A percentile compares a stretch with the other conserved stretches of the same genome.
These are phyloP conservation scores for Ogataea hybrid DNA, from an alignment of 1,139 yeast genomes.

Conservation along the genomic window DNA sequence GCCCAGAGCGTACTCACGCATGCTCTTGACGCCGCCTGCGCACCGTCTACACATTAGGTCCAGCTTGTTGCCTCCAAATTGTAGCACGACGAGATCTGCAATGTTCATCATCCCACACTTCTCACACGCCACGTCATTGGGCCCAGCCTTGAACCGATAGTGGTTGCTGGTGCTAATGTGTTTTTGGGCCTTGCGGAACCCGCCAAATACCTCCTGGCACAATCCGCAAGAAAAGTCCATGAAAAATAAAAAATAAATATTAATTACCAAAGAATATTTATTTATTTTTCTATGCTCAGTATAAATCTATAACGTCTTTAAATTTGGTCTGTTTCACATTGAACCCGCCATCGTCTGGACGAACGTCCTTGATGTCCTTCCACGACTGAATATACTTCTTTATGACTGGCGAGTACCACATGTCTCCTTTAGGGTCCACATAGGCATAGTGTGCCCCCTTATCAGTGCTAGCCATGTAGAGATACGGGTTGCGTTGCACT, in stretches of 20 bases:
- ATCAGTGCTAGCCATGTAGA: slow-evolving; percentile 51
- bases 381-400: slow-evolving; percentile 59
- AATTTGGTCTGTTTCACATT: slow-evolving; percentile 17
- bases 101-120: slow-evolving; percentile 55
- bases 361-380: slow-evolving; percentile 32
- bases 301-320: slow-evolving; percentile 14
- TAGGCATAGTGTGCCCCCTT: slow-evolving; percentile 69
- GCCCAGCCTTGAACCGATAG: slow-evolving; percentile 40
- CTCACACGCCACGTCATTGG: slow-evolving; percentile 52
- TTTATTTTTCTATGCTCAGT: slow-evolving; percentile 4
- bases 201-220: slow-evolving; percentile 10
- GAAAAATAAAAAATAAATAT: neutral
- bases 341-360: slow-evolving; percentile 19
- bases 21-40: slow-evolving; percentile 41
- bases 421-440: slow-evolving; percentile 53
- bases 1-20: slow-evolving; percentile 48
- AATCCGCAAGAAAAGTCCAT: slow-evolving; percentile 8
- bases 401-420: slow-evolving; percentile 73
- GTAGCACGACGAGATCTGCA: slow-evolving; percentile 48
- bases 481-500: slow-evolving; percentile 52
- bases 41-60: slow-evolving; percentile 49
- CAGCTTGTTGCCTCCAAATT: slow-evolving; percentile 59
- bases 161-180: slow-evolving; percentile 57
- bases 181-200: slow-evolving; percentile 20
- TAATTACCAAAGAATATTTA: neutral